These are phyloP conservation scores for Cucurbita ficifolia DNA, from an alignment of 306 rosid genomes.

Conservation along the genomic window DNA sequence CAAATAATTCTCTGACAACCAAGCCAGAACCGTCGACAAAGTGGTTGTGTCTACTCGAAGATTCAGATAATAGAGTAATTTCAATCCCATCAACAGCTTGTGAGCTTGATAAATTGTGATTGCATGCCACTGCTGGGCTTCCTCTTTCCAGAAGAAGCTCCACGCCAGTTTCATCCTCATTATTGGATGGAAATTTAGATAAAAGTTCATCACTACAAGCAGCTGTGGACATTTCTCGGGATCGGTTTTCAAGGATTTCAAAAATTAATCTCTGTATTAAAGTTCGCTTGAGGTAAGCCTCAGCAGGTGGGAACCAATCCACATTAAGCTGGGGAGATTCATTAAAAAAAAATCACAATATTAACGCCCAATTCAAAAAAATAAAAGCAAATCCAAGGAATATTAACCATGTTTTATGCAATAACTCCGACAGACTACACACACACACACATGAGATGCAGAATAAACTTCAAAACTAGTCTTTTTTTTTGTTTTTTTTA, in stretches of 20 bases:
- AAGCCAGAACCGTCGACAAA: conserved; percentile 42
- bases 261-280: conserved; percentile 68
- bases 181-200: conserved; percentile 19
- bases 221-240: conserved; percentile 31
- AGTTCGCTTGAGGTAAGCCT: conserved; percentile 85
- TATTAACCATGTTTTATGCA: not conserved
- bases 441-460: not conserved
- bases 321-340: conserved; percentile 49
- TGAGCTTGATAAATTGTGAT: conserved; percentile 28
- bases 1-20: conserved; percentile 73
- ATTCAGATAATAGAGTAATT: conserved; percentile 60
- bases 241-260: conserved; percentile 45
- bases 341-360: not conserved
- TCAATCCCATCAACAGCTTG: conserved; percentile 49
- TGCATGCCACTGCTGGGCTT: conserved; percentile 20
- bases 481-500: not conserved
- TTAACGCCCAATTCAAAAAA: conserved; percentile 4
- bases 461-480: not conserved
- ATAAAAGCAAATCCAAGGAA: not conserved
- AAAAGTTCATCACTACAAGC: conserved; percentile 31
- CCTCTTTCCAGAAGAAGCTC: conserved; percentile 26
- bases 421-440: not conserved
- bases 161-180: conserved; percentile 20
- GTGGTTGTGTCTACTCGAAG: conserved; percentile 36
- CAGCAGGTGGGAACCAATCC: conserved; percentile 80